Percentiles rank a stretch among this genome's conserved stretches.
Conservation (phyloP, 108 stramenopile species). For the Conticribra weissflogii region DNA sequence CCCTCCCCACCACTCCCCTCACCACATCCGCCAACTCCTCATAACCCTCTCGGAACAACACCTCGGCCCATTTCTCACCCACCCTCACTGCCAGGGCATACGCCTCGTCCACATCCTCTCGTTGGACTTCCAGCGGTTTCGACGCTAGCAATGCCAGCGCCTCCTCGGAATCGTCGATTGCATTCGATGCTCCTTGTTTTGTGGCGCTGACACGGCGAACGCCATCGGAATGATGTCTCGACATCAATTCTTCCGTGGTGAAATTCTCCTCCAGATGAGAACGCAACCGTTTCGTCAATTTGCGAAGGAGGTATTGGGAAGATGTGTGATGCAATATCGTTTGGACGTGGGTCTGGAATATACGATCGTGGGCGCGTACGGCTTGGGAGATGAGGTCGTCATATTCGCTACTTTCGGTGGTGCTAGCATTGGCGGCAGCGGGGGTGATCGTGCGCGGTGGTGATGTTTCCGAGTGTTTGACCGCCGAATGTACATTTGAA, state of each 20-base stretch:
- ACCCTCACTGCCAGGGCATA: constrained; percentile 27
- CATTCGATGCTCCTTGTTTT: no score
- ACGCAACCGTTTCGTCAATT: background rate
- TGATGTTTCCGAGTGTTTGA: no score
- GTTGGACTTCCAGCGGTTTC: constrained; percentile 4
- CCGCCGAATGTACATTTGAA: no score
- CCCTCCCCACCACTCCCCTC: constrained; percentile 2
- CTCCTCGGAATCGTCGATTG: no score
- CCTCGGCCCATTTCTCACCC: constrained; percentile 22
- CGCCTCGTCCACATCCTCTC: constrained; percentile 18
- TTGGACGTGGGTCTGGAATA: background rate
- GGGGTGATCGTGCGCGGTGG: no score
- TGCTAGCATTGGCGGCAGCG: background rate
- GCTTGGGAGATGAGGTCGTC: background rate
- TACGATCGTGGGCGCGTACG: background rate
- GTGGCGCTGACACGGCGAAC: no score
- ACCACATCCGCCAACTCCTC: constrained; percentile 16
- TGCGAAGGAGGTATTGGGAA: background rate
- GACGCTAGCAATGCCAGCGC: no score
- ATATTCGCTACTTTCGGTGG: background rate
- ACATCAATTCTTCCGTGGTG: background rate
- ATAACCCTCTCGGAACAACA: constrained; percentile 19
- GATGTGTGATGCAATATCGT: background rate
- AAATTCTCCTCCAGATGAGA: background rate
- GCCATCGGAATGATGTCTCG: background rate